These are phyloP conservation scores for Exutisphaerella laricina DNA, from an alignment of 2,329 filamentous ascomycete species.

Conservation along the genomic window DNA sequence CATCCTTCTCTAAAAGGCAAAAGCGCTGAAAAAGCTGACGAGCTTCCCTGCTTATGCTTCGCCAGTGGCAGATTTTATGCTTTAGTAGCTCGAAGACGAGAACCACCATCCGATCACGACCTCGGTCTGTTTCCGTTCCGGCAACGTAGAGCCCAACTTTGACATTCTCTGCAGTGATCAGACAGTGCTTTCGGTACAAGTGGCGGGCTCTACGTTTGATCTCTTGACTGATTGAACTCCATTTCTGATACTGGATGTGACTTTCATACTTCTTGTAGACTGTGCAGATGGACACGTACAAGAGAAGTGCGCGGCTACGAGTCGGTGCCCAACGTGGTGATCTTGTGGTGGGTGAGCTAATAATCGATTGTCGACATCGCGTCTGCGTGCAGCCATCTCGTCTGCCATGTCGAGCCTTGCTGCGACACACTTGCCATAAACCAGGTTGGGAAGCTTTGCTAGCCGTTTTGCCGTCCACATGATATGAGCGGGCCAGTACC, in stretches of 20 bases:
- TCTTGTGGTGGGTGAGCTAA: constrained; percentile 6
- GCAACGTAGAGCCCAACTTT: constrained; percentile 8
- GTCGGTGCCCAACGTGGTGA: constrained; percentile 8
- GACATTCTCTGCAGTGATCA: neutral
- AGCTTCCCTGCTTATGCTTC: neutral
- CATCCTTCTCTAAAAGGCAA: neutral
- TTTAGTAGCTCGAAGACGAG: constrained; percentile 12
- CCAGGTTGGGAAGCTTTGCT: too few species aligned
- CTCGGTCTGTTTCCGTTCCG: constrained; percentile 4
- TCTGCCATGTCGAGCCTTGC: neutral
- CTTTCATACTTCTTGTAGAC: neutral
- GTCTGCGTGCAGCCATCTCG: neutral
- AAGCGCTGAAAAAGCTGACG: constrained; percentile 1
- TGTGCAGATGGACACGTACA: neutral
- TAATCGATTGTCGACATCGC: neutral
- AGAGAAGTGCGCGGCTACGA: constrained; percentile 11
- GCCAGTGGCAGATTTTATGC: constrained; percentile 4
- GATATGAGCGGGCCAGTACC: neutral
- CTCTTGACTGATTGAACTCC: neutral
- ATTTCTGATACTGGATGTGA: neutral
- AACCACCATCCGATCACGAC: constrained; percentile 9
- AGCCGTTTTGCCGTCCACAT: too few species aligned
- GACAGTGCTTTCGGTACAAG: neutral
- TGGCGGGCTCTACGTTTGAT: neutral
- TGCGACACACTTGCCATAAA: too few species aligned